Percentiles rank a stretch among this genome's conserved stretches.
These are phyloP conservation scores for Xylaria scruposa DNA, from an alignment of 495 filamentous ascomycete species.

Conservation along the genomic window DNA sequence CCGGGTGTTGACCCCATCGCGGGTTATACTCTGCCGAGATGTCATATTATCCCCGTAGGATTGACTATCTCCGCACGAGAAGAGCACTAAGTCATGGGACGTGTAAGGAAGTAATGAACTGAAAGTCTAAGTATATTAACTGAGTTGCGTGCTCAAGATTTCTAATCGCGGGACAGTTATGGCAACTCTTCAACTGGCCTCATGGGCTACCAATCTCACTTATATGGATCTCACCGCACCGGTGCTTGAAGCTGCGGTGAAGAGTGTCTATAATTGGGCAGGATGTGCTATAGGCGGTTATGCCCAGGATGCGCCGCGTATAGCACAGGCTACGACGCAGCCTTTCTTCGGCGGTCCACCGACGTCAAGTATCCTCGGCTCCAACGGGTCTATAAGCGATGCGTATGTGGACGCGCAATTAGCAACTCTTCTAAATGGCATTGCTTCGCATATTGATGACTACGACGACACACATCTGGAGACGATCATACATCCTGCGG, in stretches of 20 bases:
- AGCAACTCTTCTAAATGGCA: constrained; percentile 61
- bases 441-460: constrained; percentile 62
- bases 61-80: background rate
- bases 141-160: background rate
- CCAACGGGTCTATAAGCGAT: constrained; percentile 32
- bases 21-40: constrained; percentile 19
- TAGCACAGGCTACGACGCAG: constrained; percentile 45
- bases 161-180: constrained; percentile 31
- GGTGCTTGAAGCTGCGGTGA: constrained; percentile 42
- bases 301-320: constrained; percentile 54
- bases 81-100: background rate
- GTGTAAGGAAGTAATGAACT: background rate
- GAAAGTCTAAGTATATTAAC: background rate
- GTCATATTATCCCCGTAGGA: background rate
- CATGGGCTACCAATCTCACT: constrained; percentile 47
- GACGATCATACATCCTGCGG: constrained; percentile 62
- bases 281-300: constrained; percentile 60
- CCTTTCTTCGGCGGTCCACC: constrained; percentile 53
- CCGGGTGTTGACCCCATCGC: background rate
- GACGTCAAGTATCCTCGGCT: constrained; percentile 52
- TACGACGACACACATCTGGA: constrained; percentile 65
- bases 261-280: constrained; percentile 59
- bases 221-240: constrained; percentile 41
- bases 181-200: constrained; percentile 49
- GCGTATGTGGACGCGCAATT: constrained; percentile 54